Conservation (phyloP, 2,329 filamentous ascomycete species). For the Stagonosporopsis cucurbitacearum region DNA sequence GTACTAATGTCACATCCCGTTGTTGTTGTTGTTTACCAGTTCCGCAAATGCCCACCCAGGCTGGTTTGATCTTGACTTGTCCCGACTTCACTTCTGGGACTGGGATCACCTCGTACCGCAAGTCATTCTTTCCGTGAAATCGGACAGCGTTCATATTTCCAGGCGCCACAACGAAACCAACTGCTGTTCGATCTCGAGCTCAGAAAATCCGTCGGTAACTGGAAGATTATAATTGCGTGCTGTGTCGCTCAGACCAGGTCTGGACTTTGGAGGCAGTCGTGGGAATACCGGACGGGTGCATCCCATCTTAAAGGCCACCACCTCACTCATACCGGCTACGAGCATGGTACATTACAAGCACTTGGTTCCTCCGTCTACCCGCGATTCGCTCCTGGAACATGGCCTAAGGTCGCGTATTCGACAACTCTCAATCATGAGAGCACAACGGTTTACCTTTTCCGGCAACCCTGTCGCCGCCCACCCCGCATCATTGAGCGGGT, state of each 20-base stretch:
- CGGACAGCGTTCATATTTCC: conserved; percentile 55
- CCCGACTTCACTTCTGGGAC: conserved; percentile 49
- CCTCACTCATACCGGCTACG: conserved; percentile 4
- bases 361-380: conserved; percentile 6
- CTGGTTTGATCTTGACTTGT: conserved; percentile 53
- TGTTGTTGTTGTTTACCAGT: background rate
- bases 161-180: conserved; percentile 24
- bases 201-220: background rate
- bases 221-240: background rate
- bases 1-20: background rate
- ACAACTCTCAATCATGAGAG: background rate
- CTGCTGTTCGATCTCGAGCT: background rate
- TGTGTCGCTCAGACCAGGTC: conserved; percentile 5
- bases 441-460: conserved; percentile 27
- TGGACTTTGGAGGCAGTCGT: background rate
- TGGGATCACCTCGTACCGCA: conserved; percentile 53
- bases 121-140: conserved; percentile 54
- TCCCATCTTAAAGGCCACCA: background rate
- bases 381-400: conserved; percentile 7
- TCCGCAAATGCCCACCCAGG: conserved; percentile 54
- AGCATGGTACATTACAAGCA: background rate
- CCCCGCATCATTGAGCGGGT: conserved; percentile 25
- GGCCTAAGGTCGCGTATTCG: conserved; percentile 17
- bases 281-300: background rate
- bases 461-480: conserved; percentile 30